A percentile compares a stretch with the other conserved stretches of the same genome.
Evolutionary conservation across 2,329 filamentous ascomycete genomes (phyloP).

Genomic region (Penicillium sp.): DNA sequence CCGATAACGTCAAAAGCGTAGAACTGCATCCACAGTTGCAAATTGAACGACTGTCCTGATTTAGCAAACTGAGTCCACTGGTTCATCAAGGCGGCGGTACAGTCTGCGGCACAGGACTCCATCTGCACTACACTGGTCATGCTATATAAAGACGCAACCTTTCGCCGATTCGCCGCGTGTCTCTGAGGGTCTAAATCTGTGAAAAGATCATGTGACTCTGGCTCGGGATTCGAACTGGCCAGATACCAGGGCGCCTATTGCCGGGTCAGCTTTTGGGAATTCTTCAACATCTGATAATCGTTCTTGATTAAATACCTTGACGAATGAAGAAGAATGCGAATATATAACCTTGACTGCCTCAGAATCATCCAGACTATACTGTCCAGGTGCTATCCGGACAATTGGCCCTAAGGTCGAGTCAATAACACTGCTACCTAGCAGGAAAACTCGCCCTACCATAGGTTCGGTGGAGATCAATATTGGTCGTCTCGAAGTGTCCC

Average conservation of each 20-base stretch:
- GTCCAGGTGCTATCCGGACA: neutral
- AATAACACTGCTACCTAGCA: no score
- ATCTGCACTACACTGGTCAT: neutral
- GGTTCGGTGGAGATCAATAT: no score
- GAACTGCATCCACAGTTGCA: neutral
- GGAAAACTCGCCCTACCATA: no score
- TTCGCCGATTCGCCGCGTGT: neutral
- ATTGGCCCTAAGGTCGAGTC: neutral
- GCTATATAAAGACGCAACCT: neutral
- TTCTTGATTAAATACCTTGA: neutral
- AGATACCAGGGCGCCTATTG: neutral
- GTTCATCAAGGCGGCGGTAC: neutral
- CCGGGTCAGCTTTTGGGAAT: no score
- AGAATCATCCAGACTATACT: neutral
- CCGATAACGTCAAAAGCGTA: neutral
- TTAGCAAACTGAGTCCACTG: neutral
- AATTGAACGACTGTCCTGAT: neutral
- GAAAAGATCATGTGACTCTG: neutral
- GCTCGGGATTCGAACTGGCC: neutral
- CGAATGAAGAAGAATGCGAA: neutral
- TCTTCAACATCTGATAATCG: no score
- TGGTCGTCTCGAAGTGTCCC: no score
- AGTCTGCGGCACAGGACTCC: no score
- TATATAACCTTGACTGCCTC: neutral
- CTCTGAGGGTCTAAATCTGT: neutral